phyloP scores from a whole-genome alignment of 2,329 filamentous ascomycete species.

The Clonostachys chloroleuca region DNA sequence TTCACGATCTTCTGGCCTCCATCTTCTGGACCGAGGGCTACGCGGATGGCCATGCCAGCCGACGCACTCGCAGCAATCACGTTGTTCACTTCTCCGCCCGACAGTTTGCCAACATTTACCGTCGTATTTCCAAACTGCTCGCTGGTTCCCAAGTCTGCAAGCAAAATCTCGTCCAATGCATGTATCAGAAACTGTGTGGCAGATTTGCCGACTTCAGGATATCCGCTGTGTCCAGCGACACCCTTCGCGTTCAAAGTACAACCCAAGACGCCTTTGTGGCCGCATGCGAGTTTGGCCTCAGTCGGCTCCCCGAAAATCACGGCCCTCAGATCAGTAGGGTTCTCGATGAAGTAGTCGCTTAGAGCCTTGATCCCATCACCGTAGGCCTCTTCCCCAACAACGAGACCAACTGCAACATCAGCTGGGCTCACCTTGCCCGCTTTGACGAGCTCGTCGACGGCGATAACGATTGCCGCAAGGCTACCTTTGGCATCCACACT shows the following conservation, averaged over 20 bases:
- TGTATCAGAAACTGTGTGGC: conserved; percentile 78
- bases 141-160: conserved; percentile 68
- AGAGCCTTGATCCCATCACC: conserved; percentile 12
- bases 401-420: conserved; percentile 11
- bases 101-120: conserved; percentile 74
- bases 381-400: conserved; percentile 14
- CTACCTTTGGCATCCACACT: conserved; percentile 62
- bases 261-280: conserved; percentile 9
- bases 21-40: conserved; percentile 68
- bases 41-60: conserved; percentile 65
- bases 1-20: conserved; percentile 50
- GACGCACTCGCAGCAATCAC: conserved; percentile 75
- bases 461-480: conserved; percentile 55
- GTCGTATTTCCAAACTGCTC: conserved; percentile 83
- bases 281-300: conserved; percentile 13
- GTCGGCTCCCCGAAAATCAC: conserved; percentile 15
- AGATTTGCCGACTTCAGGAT: conserved; percentile 82
- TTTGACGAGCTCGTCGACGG: conserved; percentile 7
- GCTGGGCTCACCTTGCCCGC: conserved; percentile 6
- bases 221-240: conserved; percentile 81
- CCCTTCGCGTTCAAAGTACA: conserved; percentile 64
- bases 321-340: conserved; percentile 31
- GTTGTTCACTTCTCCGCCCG: conserved; percentile 80
- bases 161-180: conserved; percentile 61
- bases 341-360: conserved; percentile 32